These are phyloP conservation scores for Fusarium nanum DNA, from an alignment of 2,329 filamentous ascomycete genomes.

Conservation along the genomic window DNA sequence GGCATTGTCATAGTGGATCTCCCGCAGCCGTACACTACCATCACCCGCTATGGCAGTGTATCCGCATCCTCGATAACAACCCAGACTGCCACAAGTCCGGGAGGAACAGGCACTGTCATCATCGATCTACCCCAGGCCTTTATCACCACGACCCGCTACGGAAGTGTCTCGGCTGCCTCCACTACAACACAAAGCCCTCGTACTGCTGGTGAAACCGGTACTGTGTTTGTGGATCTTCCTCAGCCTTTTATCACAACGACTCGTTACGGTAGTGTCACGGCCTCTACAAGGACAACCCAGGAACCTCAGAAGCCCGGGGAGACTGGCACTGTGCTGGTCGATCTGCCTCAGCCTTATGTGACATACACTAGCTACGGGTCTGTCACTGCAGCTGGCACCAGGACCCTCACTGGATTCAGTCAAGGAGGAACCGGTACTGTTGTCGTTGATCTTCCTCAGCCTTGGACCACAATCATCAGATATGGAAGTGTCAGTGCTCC, in stretches of 20 bases:
- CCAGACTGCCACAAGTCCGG: not conserved
- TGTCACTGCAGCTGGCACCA: not conserved
- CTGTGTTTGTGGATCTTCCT: not conserved
- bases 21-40: not conserved
- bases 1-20: not conserved
- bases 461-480: not conserved
- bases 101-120: not conserved
- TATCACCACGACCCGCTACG: not conserved
- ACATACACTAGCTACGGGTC: not conserved
- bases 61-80: not conserved
- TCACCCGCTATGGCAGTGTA: not conserved
- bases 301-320: not conserved
- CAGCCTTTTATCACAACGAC: not conserved
- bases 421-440: not conserved
- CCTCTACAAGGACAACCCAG: not conserved
- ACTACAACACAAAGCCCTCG: not conserved
- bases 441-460: not conserved
- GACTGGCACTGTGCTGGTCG: not conserved
- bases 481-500: not conserved
- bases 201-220: not conserved
- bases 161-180: not conserved
- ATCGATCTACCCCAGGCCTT: not conserved
- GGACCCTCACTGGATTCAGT: not conserved
- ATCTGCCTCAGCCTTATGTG: slow-evolving; percentile 6
- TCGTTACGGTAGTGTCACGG: not conserved